Evolutionary conservation across 2,329 filamentous ascomycete species (phyloP), one percentile per base, ranked within the genome.

Genomic region (Cercospora citrullina): DNA sequence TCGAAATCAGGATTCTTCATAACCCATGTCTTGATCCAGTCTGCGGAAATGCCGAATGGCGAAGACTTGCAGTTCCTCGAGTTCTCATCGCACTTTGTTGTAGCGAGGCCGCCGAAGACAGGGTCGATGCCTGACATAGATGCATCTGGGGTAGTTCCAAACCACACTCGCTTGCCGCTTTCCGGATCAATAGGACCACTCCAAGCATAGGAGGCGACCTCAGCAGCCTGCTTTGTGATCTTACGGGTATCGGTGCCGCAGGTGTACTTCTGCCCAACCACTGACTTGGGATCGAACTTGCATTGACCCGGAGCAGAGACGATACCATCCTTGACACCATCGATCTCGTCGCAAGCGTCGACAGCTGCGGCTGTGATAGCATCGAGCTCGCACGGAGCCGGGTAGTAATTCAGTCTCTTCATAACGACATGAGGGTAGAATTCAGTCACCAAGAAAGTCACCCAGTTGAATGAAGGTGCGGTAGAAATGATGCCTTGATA

Each of bases 401-500:
- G 78, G 33, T 72, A 71, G 33, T 75, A 75, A n/a, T 71, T 64
- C 1, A 73, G 31, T 42, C 70, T 63, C 30, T 73, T 70, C 77
- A 80, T 79, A 18, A 76, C 64, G 26, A 68, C 63, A 53, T 78
- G 75, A 16, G 77, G 71, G 72, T 74, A 80, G 62, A 69, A 72
- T 16, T 74, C 72, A 1, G 75, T 72, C 1, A 74, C 58, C 7
- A 77, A 28, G 62, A 79, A 77, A 0, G 69, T 75, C 4, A 70
- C 69, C 77, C 76, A 80, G 62, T 81, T 79, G 58, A 81, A 76
- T 1, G 80, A 80, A 12, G 81, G 80, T 1, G 80, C 77, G 5
- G 69, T 67, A 4, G 81, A 80, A 4, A 80, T 65, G 61, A 83
- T 81, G 21, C 81, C 80, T 68, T 83, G 77, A 64, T 78, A 82